Conservation (phyloP, 2,329 filamentous ascomycete species). For the Arthrobotrys musiformis region DNA sequence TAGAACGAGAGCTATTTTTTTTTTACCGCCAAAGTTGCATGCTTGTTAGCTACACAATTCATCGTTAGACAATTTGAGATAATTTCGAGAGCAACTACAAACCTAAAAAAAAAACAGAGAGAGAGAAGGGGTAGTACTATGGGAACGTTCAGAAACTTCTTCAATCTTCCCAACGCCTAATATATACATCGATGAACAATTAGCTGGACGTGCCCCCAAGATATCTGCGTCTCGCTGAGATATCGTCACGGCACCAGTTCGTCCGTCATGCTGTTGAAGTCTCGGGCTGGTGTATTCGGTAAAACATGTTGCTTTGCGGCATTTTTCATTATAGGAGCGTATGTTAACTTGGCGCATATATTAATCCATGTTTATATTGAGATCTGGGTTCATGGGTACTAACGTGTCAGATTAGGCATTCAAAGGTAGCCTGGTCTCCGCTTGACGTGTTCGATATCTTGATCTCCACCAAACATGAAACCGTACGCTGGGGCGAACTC, state of each 20-base stretch:
- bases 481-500: slow-evolving; percentile 3
- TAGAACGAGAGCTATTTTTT: not conserved
- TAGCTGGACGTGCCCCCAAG: no score
- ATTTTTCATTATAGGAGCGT: not conserved
- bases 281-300: not conserved
- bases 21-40: not conserved
- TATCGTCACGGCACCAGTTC: not conserved
- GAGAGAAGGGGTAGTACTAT: no score
- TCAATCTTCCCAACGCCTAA: no score
- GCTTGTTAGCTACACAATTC: not conserved
- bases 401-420: not conserved
- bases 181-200: no score
- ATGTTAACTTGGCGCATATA: not conserved
- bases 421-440: slow-evolving; percentile 3
- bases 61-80: not conserved
- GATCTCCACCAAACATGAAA: not conserved
- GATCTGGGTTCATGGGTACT: no score
- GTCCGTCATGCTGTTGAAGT: not conserved
- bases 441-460: slow-evolving; percentile 17
- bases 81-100: not conserved
- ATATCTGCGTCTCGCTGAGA: no score
- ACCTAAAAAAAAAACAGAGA: no score
- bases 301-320: not conserved
- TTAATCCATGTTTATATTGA: no score
- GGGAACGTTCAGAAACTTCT: no score